Evolutionary conservation across 345 rosid species (phyloP), one percentile per base, ranked within the genome.

Genomic region (Populus deltoides): DNA sequence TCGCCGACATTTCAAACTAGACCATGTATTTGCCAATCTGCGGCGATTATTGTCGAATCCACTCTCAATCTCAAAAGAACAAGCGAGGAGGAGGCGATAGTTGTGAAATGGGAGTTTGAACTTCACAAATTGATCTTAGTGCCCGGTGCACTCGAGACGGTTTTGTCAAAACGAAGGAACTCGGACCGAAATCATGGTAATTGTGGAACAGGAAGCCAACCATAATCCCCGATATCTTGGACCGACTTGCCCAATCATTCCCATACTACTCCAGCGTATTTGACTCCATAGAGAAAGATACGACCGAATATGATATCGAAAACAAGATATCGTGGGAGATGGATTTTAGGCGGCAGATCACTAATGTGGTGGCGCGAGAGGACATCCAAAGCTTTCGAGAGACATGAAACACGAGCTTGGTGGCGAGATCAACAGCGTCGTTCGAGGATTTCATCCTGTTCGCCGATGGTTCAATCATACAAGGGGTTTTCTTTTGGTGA

Each of bases 231-330:
- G 82, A 76, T 7, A 93, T 93, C 80, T 25, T 92, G 69, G 94
- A 93, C 78, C 85, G 98, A 78, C 92, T 94, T 79, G 90, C 90
- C 15, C 92, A 88, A 68, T 87, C 97, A 2, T 83, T 94, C 49
- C 80, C 92, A 57, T 94, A 94, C 75, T 94, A 94, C 82, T 94
- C 98, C 68, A 92, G 90, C 9, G 70, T 94, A 88, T 93, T 94
- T 72, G 98, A 93, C 78, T 94, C 98, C 51, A 87, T 94, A 1
- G 95, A 93, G 71, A 92, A 41, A 86, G 5, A 29, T 83, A 39
- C 90, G 83, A 77, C 89, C 88, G 55, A 91, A 90, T 78, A 0
- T 24, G 0, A 22, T 57, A 1, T 22, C 1, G 63, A 57, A 22
- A 22, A 9, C 24, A 91, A 90, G 77, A 88, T 89, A 27, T 71